phyloP scores from a whole-genome alignment of 1,139 yeast genomes.

The Geotrichum siamense region DNA sequence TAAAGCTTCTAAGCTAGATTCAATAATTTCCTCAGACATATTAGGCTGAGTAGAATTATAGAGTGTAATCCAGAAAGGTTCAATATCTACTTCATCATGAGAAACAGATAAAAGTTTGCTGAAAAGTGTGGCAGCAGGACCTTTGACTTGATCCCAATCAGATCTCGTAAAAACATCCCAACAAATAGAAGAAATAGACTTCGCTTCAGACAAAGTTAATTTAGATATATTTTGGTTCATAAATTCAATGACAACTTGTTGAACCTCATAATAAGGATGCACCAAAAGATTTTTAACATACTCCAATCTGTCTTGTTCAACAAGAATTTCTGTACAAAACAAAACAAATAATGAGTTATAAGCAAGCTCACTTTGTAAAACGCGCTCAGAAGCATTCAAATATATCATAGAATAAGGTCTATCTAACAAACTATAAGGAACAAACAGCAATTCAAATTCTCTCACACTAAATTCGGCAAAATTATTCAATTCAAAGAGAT shows the following conservation, averaged over 20 bases:
- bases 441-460: constrained; percentile 7
- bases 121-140: constrained; percentile 39
- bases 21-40: constrained; percentile 42
- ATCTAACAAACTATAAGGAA: constrained; percentile 16
- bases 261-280: constrained; percentile 41
- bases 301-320: constrained; percentile 2
- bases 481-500: neutral
- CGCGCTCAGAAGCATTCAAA: constrained; percentile 15
- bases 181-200: constrained; percentile 26
- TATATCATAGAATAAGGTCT: constrained; percentile 5
- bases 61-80: constrained; percentile 26
- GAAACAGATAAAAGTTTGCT: constrained; percentile 25
- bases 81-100: constrained; percentile 14
- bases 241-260: constrained; percentile 38
- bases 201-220: constrained; percentile 13
- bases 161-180: constrained; percentile 30
- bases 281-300: constrained; percentile 13
- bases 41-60: constrained; percentile 26
- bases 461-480: neutral
- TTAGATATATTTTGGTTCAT: constrained; percentile 21
- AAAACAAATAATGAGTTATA: constrained; percentile 6
- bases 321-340: neutral
- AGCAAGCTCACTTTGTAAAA: constrained; percentile 18
- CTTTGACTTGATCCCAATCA: constrained; percentile 41
- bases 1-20: constrained; percentile 44